Percentiles rank a stretch among this genome's conserved stretches.
phyloP scores from a whole-genome alignment of 2,329 filamentous ascomycete species.

The Exophiala mesophila region DNA sequence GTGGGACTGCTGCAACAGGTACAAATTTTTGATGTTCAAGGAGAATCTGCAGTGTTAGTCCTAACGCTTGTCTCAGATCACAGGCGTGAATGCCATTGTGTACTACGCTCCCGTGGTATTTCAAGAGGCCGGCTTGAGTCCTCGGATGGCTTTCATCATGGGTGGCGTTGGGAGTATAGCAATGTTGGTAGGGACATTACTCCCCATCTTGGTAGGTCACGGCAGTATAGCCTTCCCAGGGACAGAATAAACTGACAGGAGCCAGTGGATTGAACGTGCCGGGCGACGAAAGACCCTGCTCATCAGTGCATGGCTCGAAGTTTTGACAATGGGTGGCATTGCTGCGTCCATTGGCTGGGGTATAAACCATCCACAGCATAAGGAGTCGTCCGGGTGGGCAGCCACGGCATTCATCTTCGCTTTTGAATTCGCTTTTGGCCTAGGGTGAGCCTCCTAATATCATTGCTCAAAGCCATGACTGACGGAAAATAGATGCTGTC shows the following conservation, averaged over 20 bases:
- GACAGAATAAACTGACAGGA: too few relatives aligned
- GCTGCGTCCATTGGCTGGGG: conserved; percentile 4
- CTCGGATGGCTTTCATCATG: conserved; percentile 2
- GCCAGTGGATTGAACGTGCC: neutral
- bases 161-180: conserved; percentile 1
- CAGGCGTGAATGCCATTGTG: conserved; percentile 5
- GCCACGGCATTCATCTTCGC: conserved; percentile 5
- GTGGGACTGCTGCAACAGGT: conserved; percentile 4
- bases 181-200: conserved; percentile 3
- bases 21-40: neutral
- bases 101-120: conserved; percentile 7
- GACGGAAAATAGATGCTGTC: neutral
- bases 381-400: neutral
- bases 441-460: too few relatives aligned
- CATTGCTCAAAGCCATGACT: neutral
- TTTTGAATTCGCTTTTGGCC: conserved; percentile 5
- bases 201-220: neutral
- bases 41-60: too few relatives aligned
- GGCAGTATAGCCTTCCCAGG: too few relatives aligned
- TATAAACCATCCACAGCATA: conserved; percentile 1
- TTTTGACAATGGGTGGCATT: conserved; percentile 4
- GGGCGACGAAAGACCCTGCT: neutral
- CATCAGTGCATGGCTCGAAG: conserved; percentile 1
- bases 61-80: neutral
- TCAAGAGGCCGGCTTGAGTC: conserved; percentile 2